phyloP scores from a whole-genome alignment of 768 basidiomycete species.

The Lactarius hengduanensis region DNA sequence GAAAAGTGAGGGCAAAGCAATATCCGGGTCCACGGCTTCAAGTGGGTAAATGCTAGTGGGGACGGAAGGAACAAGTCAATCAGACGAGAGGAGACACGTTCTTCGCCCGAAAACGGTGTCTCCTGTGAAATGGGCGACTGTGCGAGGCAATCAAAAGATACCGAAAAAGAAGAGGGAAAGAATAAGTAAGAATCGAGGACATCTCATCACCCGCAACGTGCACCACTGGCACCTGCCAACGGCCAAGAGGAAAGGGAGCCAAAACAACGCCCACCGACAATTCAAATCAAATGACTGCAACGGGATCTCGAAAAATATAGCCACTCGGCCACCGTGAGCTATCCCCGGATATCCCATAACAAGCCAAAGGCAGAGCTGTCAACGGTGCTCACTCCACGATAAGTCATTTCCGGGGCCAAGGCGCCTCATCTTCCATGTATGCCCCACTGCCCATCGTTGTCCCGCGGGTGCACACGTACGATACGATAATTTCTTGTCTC shows the following conservation, averaged over 20 bases:
- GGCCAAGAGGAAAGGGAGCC: not conserved
- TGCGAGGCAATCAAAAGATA: not conserved
- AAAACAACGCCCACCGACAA: not conserved
- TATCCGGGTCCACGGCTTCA: not conserved
- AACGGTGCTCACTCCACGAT: not conserved
- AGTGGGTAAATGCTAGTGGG: not conserved
- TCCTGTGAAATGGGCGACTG: not conserved
- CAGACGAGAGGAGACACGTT: not conserved
- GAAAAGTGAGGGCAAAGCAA: not conserved
- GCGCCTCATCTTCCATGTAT: not conserved
- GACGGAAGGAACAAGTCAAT: slow-evolving; percentile 6
- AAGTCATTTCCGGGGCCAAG: not conserved
- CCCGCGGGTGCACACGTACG: not conserved
- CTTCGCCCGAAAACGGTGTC: not conserved
- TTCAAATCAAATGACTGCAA: not conserved
- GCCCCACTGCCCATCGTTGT: not conserved
- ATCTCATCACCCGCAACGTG: not conserved
- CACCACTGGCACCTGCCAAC: not conserved
- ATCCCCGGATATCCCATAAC: not conserved
- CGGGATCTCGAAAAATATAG: not conserved
- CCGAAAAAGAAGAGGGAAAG: not conserved
- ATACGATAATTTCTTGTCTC: not conserved
- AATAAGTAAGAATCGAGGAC: not conserved
- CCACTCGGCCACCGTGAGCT: not conserved
- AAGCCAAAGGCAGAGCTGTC: not conserved